phyloP scores from a whole-genome alignment of 139 green algal species.

The Tetradesmus obliquus region DNA sequence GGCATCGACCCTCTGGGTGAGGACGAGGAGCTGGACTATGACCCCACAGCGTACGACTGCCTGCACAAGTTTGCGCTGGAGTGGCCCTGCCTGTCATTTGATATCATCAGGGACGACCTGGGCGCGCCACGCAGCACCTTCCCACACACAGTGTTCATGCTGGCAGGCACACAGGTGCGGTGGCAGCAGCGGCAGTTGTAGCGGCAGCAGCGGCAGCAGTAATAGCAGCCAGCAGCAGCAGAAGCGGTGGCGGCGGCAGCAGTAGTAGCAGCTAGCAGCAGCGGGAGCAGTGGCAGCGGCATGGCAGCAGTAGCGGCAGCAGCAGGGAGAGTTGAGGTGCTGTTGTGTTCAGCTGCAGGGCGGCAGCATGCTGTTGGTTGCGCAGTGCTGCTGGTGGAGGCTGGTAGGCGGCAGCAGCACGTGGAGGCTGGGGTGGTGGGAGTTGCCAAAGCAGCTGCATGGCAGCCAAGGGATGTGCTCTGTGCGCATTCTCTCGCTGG shows the following conservation, averaged over 20 bases:
- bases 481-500: too few species aligned
- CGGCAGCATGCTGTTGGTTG: slow-evolving; percentile 12
- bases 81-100: slow-evolving; percentile 97
- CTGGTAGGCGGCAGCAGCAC: background rate
- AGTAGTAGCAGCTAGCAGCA: background rate
- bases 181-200: slow-evolving; percentile 37
- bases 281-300: background rate
- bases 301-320: background rate
- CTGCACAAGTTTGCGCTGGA: slow-evolving; percentile 86
- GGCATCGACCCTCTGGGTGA: slow-evolving; percentile 81
- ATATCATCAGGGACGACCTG: slow-evolving; percentile 89
- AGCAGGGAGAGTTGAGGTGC: background rate
- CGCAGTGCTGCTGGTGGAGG: background rate
- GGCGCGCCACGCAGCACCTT: slow-evolving; percentile 83
- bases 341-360: too few species aligned
- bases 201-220: background rate
- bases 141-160: slow-evolving; percentile 90
- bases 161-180: slow-evolving; percentile 72
- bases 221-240: background rate
- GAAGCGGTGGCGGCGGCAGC: background rate
- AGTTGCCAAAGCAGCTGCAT: background rate
- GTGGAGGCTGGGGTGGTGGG: background rate
- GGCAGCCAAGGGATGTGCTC: background rate
- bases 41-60: slow-evolving; percentile 96
- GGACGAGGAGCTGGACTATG: slow-evolving; percentile 95